These are phyloP conservation scores for Cymbopogon citratus DNA, from an alignment of 176 grass and related monocot genomes.

Conservation along the genomic window DNA sequence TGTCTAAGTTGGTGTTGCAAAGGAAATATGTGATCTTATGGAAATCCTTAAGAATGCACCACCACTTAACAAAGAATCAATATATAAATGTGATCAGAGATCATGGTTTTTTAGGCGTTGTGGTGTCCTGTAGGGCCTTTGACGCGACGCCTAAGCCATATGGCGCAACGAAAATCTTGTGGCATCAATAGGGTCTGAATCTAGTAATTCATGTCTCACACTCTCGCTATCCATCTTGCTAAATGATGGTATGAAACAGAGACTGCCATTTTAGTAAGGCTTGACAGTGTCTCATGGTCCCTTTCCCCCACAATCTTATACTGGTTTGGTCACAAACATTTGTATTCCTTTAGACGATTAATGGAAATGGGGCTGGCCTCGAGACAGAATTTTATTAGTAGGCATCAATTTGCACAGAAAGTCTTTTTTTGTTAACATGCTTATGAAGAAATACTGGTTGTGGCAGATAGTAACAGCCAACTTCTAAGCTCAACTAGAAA, in stretches of 20 bases:
- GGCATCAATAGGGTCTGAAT: neutral
- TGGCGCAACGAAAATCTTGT: neutral
- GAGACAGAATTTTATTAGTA: neutral
- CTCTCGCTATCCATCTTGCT: neutral
- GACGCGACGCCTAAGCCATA: neutral
- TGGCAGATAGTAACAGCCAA: neutral
- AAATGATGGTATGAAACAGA: neutral
- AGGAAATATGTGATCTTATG: neutral
- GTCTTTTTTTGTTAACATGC: neutral
- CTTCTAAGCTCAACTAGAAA: slow-evolving; percentile 1
- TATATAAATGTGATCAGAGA: neutral
- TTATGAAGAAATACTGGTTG: neutral
- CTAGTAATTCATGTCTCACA: neutral
- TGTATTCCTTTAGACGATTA: neutral
- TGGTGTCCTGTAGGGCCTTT: neutral
- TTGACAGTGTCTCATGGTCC: neutral
- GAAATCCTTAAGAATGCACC: neutral
- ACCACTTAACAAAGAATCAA: neutral
- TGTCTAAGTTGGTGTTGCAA: neutral
- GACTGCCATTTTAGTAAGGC: neutral
- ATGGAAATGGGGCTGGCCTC: neutral
- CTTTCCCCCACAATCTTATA: neutral
- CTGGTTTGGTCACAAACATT: neutral
- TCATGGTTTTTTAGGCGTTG: neutral
- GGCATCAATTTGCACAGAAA: neutral